A percentile compares a stretch with the other conserved stretches of the same genome.
These are phyloP conservation scores for Seiridium cupressi DNA, from an alignment of 2,329 filamentous ascomycete genomes.

Conservation along the genomic window DNA sequence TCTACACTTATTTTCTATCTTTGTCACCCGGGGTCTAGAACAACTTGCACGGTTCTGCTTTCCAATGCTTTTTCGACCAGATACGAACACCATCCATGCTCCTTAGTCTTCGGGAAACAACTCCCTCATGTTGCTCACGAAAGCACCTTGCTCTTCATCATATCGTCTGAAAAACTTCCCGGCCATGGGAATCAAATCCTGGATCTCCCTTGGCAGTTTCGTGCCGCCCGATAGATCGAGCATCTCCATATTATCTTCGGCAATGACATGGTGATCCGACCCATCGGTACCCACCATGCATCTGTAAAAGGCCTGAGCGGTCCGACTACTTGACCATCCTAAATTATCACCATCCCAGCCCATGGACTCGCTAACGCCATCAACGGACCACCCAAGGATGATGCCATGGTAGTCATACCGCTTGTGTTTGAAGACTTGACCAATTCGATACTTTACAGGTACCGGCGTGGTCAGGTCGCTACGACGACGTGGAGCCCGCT, in stretches of 20 bases:
- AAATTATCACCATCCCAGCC: slow-evolving; percentile 54
- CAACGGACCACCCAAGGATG: slow-evolving; percentile 83
- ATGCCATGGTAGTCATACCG: slow-evolving; percentile 78
- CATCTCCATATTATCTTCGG: slow-evolving; percentile 77
- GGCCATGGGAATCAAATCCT: slow-evolving; percentile 64
- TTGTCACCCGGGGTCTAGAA: no score
- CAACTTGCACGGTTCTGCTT: background rate
- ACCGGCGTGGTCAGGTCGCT: slow-evolving; percentile 24
- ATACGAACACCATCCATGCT: background rate
- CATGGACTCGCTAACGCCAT: slow-evolving; percentile 58
- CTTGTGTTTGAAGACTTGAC: slow-evolving; percentile 80
- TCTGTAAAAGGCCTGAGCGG: slow-evolving; percentile 76
- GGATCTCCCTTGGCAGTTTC: slow-evolving; percentile 26
- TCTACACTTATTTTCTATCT: no score
- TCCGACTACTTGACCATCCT: slow-evolving; percentile 26
- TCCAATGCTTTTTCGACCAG: background rate
- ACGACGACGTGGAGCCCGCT: slow-evolving; percentile 32
- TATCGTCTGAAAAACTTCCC: slow-evolving; percentile 89
- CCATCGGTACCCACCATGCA: slow-evolving; percentile 66
- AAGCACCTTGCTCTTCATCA: slow-evolving; percentile 62
- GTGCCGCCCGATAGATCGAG: slow-evolving; percentile 33
- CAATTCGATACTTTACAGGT: slow-evolving; percentile 65
- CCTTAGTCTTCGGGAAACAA: slow-evolving; percentile 81
- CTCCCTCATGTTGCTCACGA: slow-evolving; percentile 78
- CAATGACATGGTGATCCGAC: slow-evolving; percentile 67